These are phyloP conservation scores for Nidula niveotomentosa DNA, from an alignment of 1,284 basidiomycete species.

Conservation along the genomic window DNA sequence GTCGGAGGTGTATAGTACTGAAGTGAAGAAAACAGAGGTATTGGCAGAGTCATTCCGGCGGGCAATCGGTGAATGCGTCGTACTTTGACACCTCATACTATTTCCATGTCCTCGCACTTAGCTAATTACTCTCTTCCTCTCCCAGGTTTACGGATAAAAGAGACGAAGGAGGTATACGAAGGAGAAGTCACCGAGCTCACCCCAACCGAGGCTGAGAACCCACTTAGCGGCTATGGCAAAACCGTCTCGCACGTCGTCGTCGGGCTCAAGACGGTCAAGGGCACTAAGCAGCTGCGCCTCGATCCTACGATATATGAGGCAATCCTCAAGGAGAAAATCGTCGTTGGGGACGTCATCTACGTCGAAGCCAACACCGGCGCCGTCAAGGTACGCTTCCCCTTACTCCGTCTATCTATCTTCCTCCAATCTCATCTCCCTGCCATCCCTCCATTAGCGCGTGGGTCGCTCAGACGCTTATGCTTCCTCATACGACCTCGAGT, in stretches of 20 bases:
- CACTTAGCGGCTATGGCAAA: slow-evolving; percentile 96
- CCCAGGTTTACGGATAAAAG: slow-evolving; percentile 91
- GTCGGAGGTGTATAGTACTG: slow-evolving; percentile 94
- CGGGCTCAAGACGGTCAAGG: slow-evolving; percentile 96
- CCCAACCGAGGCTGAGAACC: slow-evolving; percentile 94
- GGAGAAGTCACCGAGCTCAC: slow-evolving; percentile 98
- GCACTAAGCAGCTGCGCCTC: slow-evolving; percentile 95
- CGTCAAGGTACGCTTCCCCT: slow-evolving; percentile 75
- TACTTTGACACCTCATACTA: no score
- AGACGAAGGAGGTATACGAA: slow-evolving; percentile 99
- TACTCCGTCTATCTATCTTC: background rate
- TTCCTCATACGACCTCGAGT: slow-evolving; percentile 97
- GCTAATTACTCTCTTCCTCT: no score
- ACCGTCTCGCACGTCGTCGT: slow-evolving; percentile 97
- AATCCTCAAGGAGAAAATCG: slow-evolving; percentile 96
- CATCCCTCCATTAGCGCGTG: slow-evolving; percentile 64
- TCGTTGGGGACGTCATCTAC: slow-evolving; percentile 97
- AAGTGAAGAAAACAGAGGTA: slow-evolving; percentile 99
- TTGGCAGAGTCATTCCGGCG: slow-evolving; percentile 94
- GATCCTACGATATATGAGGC: slow-evolving; percentile 98
- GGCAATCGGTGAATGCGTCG: slow-evolving; percentile 79
- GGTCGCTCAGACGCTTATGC: slow-evolving; percentile 98
- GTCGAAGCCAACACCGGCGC: slow-evolving; percentile 95
- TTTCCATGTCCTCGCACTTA: no score
- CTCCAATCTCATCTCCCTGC: background rate